Percentiles rank a stretch among this genome's conserved stretches.
Conservation (phyloP, 2,329 filamentous ascomycete species). For the Calonectria ilicicola region DNA sequence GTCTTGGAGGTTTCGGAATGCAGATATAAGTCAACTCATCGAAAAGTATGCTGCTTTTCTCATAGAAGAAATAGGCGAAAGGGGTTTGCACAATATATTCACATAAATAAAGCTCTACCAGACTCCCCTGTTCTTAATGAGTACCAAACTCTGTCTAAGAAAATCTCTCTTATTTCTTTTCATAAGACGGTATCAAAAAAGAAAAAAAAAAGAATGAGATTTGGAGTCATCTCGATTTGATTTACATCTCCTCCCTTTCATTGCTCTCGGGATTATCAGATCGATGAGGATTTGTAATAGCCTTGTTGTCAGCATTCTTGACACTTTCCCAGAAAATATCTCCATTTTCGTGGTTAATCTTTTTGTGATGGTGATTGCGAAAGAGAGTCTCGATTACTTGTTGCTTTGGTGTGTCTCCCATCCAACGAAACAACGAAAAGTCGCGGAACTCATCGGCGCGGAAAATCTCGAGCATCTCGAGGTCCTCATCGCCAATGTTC, state of each 20-base stretch:
- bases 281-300: conserved; percentile 54
- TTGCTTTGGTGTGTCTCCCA: conserved; percentile 77
- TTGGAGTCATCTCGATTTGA: not conserved
- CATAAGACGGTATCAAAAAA: too few species aligned
- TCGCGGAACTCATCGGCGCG: conserved; percentile 77
- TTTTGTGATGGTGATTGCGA: conserved; percentile 47
- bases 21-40: too few species aligned
- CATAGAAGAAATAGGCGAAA: too few species aligned
- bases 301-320: conserved; percentile 70
- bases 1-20: too few species aligned
- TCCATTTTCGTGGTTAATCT: conserved; percentile 66
- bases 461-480: conserved; percentile 84
- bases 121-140: too few species aligned
- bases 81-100: too few species aligned
- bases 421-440: conserved; percentile 80
- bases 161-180: too few species aligned
- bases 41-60: too few species aligned
- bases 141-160: too few species aligned
- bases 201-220: too few species aligned
- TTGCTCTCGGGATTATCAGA: not conserved
- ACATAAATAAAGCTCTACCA: too few species aligned
- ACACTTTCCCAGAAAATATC: conserved; percentile 74
- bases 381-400: conserved; percentile 77
- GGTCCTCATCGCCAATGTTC: conserved; percentile 80
- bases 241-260: not conserved